phyloP scores from a whole-genome alignment of 139 green algal species.

The Picochlorum sp. region DNA sequence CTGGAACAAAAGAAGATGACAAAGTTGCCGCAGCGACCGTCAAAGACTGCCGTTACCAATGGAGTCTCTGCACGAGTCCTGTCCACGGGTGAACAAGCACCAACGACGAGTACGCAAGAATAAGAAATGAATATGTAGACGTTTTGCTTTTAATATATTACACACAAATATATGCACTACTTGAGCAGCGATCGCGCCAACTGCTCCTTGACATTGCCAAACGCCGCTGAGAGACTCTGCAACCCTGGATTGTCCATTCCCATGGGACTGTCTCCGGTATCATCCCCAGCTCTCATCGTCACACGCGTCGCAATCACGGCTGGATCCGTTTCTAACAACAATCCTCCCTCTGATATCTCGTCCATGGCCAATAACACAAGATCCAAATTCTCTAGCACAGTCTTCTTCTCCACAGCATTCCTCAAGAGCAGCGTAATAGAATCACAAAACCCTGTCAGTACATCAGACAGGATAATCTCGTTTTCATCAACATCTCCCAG shows the following conservation, averaged over 20 bases:
- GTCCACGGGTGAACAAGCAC: neutral
- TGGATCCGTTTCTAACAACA: conserved; percentile 94
- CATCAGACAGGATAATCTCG: conserved; percentile 84
- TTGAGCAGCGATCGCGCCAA: conserved; percentile 77
- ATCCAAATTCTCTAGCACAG: conserved; percentile 97
- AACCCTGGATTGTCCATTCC: conserved; percentile 57
- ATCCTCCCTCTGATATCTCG: conserved; percentile 90
- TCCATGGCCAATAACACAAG: conserved; percentile 93
- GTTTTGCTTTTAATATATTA: conserved; percentile 4
- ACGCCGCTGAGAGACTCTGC: conserved; percentile 79
- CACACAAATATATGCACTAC: conserved; percentile 13
- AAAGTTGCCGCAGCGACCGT: neutral
- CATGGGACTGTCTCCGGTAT: conserved; percentile 53
- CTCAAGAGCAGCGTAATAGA: conserved; percentile 73
- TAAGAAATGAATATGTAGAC: neutral
- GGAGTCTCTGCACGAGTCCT: neutral
- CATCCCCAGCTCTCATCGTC: conserved; percentile 82
- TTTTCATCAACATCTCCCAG: conserved; percentile 89
- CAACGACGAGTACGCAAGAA: neutral
- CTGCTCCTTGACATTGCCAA: conserved; percentile 84
- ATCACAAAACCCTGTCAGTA: conserved; percentile 85
- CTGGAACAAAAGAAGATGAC: conserved; percentile 22
- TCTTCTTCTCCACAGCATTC: conserved; percentile 96
- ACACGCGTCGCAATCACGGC: conserved; percentile 80
- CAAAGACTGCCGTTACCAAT: neutral